These are phyloP conservation scores for Papilionanthe hybrid DNA, from an alignment of 116 monocot species.

Conservation along the genomic window DNA sequence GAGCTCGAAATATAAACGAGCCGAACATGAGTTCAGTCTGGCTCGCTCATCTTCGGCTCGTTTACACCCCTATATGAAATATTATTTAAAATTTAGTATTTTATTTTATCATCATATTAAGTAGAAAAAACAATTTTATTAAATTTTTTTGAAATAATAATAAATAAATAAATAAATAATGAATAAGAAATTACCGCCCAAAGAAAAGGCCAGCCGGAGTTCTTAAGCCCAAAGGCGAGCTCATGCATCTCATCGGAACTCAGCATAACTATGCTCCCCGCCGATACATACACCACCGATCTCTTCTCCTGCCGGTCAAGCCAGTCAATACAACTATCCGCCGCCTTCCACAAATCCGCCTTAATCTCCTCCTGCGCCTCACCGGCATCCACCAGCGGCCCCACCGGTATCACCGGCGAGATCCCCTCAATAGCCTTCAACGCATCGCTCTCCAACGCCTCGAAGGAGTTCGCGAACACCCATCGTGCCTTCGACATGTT, in stretches of 20 bases:
- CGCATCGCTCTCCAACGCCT: constrained; percentile 29
- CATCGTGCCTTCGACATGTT: constrained; percentile 38
- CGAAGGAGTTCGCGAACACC: constrained; percentile 48
- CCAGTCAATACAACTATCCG: constrained; percentile 44
- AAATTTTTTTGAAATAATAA: too few relatives aligned
- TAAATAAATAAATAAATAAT: too few relatives aligned
- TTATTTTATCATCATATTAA: too few relatives aligned
- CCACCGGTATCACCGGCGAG: constrained; percentile 26
- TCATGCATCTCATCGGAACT: constrained; percentile 30
- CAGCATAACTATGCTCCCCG: constrained; percentile 41
- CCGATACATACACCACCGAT: constrained; percentile 51
- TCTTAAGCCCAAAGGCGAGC: constrained; percentile 28
- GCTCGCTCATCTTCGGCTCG: too few relatives aligned
- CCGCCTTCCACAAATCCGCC: constrained; percentile 16
- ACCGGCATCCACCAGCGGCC: constrained; percentile 31
- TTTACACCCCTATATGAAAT: too few relatives aligned
- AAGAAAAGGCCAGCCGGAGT: constrained; percentile 32
- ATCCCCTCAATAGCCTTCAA: constrained; percentile 18
- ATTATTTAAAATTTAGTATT: too few relatives aligned
- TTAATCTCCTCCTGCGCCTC: background rate
- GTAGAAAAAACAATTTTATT: too few relatives aligned
- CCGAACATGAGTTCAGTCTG: too few relatives aligned
- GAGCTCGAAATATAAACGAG: too few relatives aligned
- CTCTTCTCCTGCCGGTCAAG: constrained; percentile 20
- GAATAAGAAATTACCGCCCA: constrained; percentile 31